Base-by-base conservation (phyloP, 345 rosid species). In the Eucalyptus curtisii region DNA sequence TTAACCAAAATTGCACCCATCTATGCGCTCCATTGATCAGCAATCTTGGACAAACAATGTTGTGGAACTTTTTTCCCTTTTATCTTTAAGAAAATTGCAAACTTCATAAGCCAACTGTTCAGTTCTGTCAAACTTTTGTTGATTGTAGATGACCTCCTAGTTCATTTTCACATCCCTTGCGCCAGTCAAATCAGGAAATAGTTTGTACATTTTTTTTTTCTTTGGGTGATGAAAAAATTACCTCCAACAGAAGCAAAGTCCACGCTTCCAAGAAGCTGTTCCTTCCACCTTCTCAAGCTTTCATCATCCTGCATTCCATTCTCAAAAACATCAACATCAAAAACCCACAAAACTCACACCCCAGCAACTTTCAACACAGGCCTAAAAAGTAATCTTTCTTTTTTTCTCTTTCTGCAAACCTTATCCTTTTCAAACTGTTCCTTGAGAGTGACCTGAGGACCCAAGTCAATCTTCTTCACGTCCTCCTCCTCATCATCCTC, bases 251-350 rank as follows among this genome's bases (percentile, higher is more conserved):
- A 91, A 17, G 89, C 90, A 37, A 93, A 71, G 90, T 95, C 95
- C 90, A 95, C 94, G 89, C 90, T 89, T 64, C 96, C 96, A 87
- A 95, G 96, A 90, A 95, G 97, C 92, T 95, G 96, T 88, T 95
- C 96, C 92, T 95, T 95, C 97, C 97, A 95, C 92, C 93, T 94
- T 92, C 95, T 93, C 89, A 95, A 90, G 90, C 97, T 95, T 90
- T 95, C 97, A 87, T 95, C 97, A 91, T 95, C 97, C 97, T 95
- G 85, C 87, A 88, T 84, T 53, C 49, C 81, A 48, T 87, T 44
- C 31, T 53, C 49, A 37, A 27, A 27, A 89, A 50, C 44, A 50
- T 49, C 64, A 89, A 27, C n/a, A 85, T 49, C 87, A 91, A 48
- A 42, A 88, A 88, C 42, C 71, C 89, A 87, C 31, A 85, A 68